Percentiles rank a stretch among this genome's conserved stretches.
These are phyloP conservation scores for Fusarium sp. DNA, from an alignment of 2,329 filamentous ascomycete species.

Conservation along the genomic window DNA sequence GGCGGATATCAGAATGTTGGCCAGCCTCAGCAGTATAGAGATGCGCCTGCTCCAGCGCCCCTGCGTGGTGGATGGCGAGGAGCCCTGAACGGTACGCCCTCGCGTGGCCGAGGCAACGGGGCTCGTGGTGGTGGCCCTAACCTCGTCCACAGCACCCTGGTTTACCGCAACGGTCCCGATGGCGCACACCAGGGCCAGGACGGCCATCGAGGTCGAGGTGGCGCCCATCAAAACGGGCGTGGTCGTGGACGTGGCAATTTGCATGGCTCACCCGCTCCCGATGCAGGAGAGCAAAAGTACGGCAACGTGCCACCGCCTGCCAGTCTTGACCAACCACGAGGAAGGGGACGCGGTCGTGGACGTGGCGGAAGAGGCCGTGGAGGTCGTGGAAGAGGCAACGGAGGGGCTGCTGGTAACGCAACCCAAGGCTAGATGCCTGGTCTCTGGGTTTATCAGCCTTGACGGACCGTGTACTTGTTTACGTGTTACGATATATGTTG, in stretches of 20 bases:
- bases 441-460: constrained; percentile 2
- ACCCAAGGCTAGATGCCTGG: constrained; percentile 34
- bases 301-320: constrained; percentile 70
- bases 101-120: constrained; percentile 53
- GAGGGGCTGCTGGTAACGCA: constrained; percentile 27
- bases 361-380: constrained; percentile 54
- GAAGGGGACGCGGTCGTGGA: constrained; percentile 53
- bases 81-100: constrained; percentile 60
- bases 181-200: constrained; percentile 42
- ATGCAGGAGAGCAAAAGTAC: constrained; percentile 52
- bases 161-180: constrained; percentile 58
- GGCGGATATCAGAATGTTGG: constrained; percentile 64
- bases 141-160: constrained; percentile 62
- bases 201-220: constrained; percentile 35
- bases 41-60: constrained; percentile 65
- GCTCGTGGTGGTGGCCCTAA: constrained; percentile 53
- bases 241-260: constrained; percentile 47
- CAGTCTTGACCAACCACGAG: constrained; percentile 59
- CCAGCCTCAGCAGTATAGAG: constrained; percentile 73
- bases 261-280: constrained; percentile 34
- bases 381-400: constrained; percentile 49
- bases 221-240: constrained; percentile 36
- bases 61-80: constrained; percentile 69
- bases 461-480: neutral
- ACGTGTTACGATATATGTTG: constrained; percentile 7